Base-by-base conservation (phyloP, 768 basidiomycete genomes). In the Flagelloscypha sp. region DNA sequence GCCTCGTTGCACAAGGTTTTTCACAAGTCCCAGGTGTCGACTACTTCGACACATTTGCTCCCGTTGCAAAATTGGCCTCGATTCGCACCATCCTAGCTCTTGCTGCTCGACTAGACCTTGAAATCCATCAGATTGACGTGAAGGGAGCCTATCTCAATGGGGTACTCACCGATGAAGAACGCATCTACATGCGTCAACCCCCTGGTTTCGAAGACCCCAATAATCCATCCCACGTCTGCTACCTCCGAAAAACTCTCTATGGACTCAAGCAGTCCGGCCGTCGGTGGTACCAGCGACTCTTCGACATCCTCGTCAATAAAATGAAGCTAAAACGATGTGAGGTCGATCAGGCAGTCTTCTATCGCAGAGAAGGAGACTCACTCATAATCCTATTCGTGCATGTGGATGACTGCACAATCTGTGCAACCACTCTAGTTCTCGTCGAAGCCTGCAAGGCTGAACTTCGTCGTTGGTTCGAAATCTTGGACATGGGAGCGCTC, bases 161-260 rank as follows among this genome's bases (percentile, higher is more conserved):
- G 30, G 20, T 43, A 27, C 34, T 60, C 1, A 15, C 41, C 0
- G 27, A 36, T 21, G 37, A 46, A 22, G 53, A 61, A 24, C 22
- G 41, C 1, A 64, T 74, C 27, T 72, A 62, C 49, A 69, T 74
- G 64, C 23, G 53, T 7, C 56, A 61, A 32, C 63, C 65, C 1
- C 55, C 53, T 0, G 58, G 62, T 0, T 59, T 53, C 21, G 30
- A 36, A 11, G 21, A 30, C 12, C 43, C 35, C 0, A 30, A 25
- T 21, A 24, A 32, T n/a, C 11, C 36, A 1, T 13, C 24, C 8
- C 27, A 40, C 10, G 53, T 56, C 2, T 53, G 47, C 20, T 35
- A 36, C 2, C 49, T 60, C 6, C 16, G 18, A 6, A 55, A 55
- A 27, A 47, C 53, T 1, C 32, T 59, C 1, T 61, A 59, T 41